Base-by-base conservation (phyloP, 495 filamentous ascomycete species). In the Wilcoxina mikolae region DNA sequence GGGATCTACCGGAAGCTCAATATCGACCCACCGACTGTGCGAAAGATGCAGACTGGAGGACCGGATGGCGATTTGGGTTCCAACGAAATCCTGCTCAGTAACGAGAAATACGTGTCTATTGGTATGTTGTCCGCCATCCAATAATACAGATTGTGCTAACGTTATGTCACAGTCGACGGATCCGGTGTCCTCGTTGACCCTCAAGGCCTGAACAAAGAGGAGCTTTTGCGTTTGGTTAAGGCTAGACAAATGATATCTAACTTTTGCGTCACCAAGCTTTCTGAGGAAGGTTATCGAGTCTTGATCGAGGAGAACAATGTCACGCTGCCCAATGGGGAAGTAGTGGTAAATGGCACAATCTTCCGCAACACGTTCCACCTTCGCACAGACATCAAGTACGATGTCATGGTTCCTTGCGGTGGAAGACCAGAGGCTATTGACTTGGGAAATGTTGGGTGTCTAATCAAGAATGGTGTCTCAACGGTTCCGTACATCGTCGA, bases 341-440 rank as follows among this genome's bases (percentile, higher is more conserved):
- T 85, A 3, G 76, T 96, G 46, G 76, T 80, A 70, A 95, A 95
- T 65, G 93, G 93, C 50, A 95, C 85, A 52, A 76, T 81, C 35
- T 98, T 98, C 83, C 88, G 91, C 51, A 98, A 98, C 71, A 87
- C 85, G 41, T 98, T 87, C 73, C 91, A 98, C 68, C 78, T 96
- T 42, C 84, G 93, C 47, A 75, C 78, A 27, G 77, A 73, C 15
- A 76, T 80, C 44, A 67, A 81, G 22, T 94, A 84, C 47, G 91
- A 96, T 67, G 74, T 81, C 45, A 96, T 98, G 65, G 93, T 96
- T 23, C 91, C 91, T 35, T 98, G 91, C 66, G 91, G 91, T 71
- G 91, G 91, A 53, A 85, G 91, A 11, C 91, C 91, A 3, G 93
- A 98, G 72, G 94, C 90, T 1, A 94, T 98, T 63, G 93, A 98